These are phyloP conservation scores for Wickerhamiella shivajii DNA, from an alignment of 805 yeast genomes.

Conservation along the genomic window DNA sequence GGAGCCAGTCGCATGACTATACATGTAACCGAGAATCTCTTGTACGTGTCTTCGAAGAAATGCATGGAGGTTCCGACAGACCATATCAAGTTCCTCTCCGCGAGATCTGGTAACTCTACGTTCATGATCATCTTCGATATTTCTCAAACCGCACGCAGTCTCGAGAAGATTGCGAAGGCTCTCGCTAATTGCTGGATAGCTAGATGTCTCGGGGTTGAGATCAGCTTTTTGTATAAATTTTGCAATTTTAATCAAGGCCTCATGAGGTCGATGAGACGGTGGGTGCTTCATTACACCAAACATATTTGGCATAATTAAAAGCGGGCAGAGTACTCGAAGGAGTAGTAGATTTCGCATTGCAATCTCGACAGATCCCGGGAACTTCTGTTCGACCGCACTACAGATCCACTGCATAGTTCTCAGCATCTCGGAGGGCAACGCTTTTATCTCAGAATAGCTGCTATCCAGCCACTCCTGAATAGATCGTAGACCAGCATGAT, in stretches of 20 bases:
- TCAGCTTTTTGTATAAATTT: constrained; percentile 5
- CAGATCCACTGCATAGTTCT: background rate
- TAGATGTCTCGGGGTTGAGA: background rate
- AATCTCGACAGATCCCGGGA: background rate
- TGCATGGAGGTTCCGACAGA: background rate
- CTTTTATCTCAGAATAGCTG: background rate
- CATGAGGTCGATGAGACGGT: background rate
- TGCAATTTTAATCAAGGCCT: constrained; percentile 4
- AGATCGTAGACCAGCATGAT: too few relatives aligned
- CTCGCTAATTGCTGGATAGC: background rate
- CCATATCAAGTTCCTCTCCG: background rate
- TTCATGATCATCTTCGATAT: background rate
- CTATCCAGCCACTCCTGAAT: background rate
- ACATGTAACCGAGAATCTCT: background rate
- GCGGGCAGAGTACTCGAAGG: constrained; percentile 7
- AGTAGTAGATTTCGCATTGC: constrained; percentile 5
- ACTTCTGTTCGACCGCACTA: constrained; percentile 1
- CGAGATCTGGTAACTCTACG: background rate
- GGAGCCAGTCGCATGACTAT: too few relatives aligned
- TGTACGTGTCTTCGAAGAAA: background rate
- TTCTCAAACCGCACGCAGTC: too few relatives aligned
- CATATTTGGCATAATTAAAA: constrained; percentile 2
- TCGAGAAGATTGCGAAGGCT: too few relatives aligned
- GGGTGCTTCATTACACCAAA: constrained; percentile 2
- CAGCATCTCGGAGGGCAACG: background rate